A percentile compares a stretch with the other conserved stretches of the same genome.
phyloP scores from a whole-genome alignment of 208 protist genomes.

The Leishmania mexicana region DNA sequence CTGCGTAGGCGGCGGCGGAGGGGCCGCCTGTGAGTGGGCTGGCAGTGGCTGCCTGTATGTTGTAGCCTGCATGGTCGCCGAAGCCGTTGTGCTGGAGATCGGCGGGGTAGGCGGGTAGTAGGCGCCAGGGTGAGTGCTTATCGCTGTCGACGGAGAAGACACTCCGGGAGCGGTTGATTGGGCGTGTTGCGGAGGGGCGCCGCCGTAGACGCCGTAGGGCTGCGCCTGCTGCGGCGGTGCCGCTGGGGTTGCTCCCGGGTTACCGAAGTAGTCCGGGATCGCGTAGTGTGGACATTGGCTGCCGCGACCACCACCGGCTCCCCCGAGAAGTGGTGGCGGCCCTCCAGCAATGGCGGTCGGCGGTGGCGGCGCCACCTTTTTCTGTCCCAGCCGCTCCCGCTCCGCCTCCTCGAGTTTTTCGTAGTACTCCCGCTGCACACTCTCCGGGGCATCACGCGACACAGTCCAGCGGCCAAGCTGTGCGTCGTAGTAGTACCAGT shows the following conservation, averaged over 20 bases:
- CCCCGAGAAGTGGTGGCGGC: background rate
- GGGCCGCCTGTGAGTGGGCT: background rate
- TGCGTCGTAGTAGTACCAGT: constrained; percentile 87
- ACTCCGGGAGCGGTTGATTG: background rate
- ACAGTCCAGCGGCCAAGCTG: constrained; percentile 77
- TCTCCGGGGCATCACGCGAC: constrained; percentile 68
- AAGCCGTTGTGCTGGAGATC: constrained; percentile 3
- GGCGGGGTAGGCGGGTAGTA: constrained; percentile 3
- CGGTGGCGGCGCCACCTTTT: constrained; percentile 43
- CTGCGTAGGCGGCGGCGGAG: background rate
- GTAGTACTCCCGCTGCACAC: constrained; percentile 63
- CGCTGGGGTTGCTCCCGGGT: background rate
- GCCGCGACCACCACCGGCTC: background rate
- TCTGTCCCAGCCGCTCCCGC: constrained; percentile 48
- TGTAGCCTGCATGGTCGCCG: constrained; percentile 3
- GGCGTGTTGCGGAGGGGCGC: background rate
- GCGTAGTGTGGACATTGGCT: constrained; percentile 62
- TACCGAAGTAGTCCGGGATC: constrained; percentile 67
- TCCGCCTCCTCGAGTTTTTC: constrained; percentile 63
- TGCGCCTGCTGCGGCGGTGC: background rate
- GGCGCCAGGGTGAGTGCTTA: background rate
- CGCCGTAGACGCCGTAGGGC: background rate
- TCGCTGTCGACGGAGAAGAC: constrained; percentile 1
- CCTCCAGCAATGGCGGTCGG: constrained; percentile 1
- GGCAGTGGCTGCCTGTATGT: constrained; percentile 1